A percentile compares a stretch with the other conserved stretches of the same genome.
phyloP scores from a whole-genome alignment of 1,284 basidiomycete species.

The Vanrija humicola region DNA sequence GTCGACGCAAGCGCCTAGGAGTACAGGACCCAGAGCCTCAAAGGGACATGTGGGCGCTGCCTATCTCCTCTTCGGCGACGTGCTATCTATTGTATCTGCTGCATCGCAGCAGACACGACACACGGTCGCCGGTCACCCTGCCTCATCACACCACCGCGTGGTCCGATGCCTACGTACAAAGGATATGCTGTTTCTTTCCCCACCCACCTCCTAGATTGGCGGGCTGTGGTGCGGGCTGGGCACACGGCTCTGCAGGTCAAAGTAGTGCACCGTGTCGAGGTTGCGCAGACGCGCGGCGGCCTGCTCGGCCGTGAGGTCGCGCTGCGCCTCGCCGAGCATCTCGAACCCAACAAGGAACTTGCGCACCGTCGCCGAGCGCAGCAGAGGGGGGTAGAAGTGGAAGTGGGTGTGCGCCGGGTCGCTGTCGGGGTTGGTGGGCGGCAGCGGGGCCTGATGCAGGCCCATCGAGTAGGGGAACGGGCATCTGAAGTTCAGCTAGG shows the following conservation, averaged over 20 bases:
- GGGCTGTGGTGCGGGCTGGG: background rate
- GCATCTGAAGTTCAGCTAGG: slow-evolving; percentile 42
- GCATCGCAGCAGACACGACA: no score
- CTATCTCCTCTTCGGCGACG: no score
- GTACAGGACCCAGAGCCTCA: no score
- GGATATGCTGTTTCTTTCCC: background rate
- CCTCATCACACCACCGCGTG: no score
- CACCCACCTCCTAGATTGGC: no score
- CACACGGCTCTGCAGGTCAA: slow-evolving; percentile 31
- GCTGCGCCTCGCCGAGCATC: slow-evolving; percentile 84
- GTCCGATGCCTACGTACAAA: no score
- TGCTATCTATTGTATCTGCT: no score
- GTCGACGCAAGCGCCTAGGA: no score
- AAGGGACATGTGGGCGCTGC: no score
- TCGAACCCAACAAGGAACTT: slow-evolving; percentile 96
- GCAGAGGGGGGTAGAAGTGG: slow-evolving; percentile 82
- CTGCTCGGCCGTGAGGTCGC: slow-evolving; percentile 87
- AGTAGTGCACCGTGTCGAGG: slow-evolving; percentile 56
- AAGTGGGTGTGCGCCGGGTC: slow-evolving; percentile 75
- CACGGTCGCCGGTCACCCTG: no score
- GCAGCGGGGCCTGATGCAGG: slow-evolving; percentile 73
- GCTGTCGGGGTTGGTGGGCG: slow-evolving; percentile 28
- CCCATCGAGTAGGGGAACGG: slow-evolving; percentile 98
- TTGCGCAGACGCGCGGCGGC: slow-evolving; percentile 66
- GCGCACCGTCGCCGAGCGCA: slow-evolving; percentile 74